Evolutionary conservation across 2,329 filamentous ascomycete genomes (phyloP).

Genomic region (Chaetomiaceae sp.): DNA sequence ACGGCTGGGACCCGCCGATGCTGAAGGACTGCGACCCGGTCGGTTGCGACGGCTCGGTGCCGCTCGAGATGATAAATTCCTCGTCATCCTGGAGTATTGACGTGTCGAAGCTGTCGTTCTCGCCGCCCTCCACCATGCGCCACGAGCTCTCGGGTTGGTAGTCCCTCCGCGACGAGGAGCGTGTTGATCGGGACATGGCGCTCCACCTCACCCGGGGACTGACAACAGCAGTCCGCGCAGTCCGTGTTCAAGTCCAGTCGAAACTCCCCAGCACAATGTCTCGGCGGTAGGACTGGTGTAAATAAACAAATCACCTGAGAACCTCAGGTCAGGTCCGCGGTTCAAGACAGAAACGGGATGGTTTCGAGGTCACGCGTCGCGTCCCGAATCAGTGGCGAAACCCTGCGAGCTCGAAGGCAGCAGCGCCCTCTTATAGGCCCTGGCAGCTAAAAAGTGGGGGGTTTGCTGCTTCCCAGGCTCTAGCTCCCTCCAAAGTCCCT

Average conservation of each 20-base stretch:
- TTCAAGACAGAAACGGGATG: neutral
- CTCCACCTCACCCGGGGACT: neutral
- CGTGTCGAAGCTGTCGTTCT: conserved; percentile 57
- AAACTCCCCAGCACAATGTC: neutral
- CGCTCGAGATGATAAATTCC: conserved; percentile 36
- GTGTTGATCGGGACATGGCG: conserved; percentile 15
- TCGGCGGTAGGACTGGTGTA: neutral
- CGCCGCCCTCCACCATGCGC: conserved; percentile 56
- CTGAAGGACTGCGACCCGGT: conserved; percentile 32
- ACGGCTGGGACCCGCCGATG: conserved; percentile 33
- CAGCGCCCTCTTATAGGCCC: conserved; percentile 16
- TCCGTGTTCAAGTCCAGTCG: no score
- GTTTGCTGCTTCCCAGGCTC: neutral
- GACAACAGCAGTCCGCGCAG: neutral
- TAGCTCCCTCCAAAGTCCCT: neutral
- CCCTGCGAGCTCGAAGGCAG: conserved; percentile 15
- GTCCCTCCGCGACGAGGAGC: conserved; percentile 24
- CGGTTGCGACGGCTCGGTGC: conserved; percentile 45
- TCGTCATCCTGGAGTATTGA: conserved; percentile 45
- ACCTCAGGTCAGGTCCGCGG: neutral
- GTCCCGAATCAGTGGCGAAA: conserved; percentile 13
- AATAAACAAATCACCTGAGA: conserved; percentile 11
- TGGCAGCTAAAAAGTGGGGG: conserved; percentile 10
- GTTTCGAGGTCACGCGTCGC: conserved; percentile 20
- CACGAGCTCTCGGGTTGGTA: conserved; percentile 51